phyloP scores from a whole-genome alignment of 116 monocot species.

The Iris pallida region DNA sequence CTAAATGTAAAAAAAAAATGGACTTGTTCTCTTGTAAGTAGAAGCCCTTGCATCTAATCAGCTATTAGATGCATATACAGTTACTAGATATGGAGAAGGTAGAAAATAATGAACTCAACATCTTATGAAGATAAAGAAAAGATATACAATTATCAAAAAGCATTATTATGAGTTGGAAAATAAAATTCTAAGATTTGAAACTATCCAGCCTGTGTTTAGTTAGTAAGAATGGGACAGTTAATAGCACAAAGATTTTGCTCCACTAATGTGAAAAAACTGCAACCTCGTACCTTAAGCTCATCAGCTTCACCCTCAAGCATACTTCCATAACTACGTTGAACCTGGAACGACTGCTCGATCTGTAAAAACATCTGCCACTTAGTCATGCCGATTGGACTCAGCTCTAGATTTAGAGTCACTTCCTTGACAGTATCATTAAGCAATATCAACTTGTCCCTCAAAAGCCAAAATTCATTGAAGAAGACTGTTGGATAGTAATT shows the following conservation, averaged over 20 bases:
- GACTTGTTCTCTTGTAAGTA: too few species aligned
- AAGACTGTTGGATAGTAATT: slow-evolving; percentile 79
- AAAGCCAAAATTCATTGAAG: slow-evolving; percentile 96
- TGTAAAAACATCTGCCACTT: slow-evolving; percentile 94
- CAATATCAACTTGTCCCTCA: slow-evolving; percentile 78
- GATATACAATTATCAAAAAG: too few species aligned
- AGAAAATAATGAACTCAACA: too few species aligned
- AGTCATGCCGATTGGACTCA: slow-evolving; percentile 80
- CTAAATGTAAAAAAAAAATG: too few species aligned
- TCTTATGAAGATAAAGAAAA: too few species aligned
- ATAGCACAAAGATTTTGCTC: not conserved
- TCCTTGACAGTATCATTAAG: slow-evolving; percentile 71
- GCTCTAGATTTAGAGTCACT: slow-evolving; percentile 66
- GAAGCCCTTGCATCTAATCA: too few species aligned
- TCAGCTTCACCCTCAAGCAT: slow-evolving; percentile 98
- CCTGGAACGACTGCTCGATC: slow-evolving; percentile 92
- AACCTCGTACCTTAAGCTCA: slow-evolving; percentile 67
- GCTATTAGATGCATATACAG: too few species aligned
- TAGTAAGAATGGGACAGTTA: too few species aligned
- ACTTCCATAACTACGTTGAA: slow-evolving; percentile 90
- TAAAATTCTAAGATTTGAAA: too few species aligned
- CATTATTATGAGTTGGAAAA: too few species aligned
- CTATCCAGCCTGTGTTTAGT: too few species aligned
- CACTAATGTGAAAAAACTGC: not conserved
- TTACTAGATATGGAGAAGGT: too few species aligned